A percentile compares a stretch with the other conserved stretches of the same genome.
These are phyloP conservation scores for Echites panduratus DNA, from an alignment of 257 asterid species.

Conservation along the genomic window DNA sequence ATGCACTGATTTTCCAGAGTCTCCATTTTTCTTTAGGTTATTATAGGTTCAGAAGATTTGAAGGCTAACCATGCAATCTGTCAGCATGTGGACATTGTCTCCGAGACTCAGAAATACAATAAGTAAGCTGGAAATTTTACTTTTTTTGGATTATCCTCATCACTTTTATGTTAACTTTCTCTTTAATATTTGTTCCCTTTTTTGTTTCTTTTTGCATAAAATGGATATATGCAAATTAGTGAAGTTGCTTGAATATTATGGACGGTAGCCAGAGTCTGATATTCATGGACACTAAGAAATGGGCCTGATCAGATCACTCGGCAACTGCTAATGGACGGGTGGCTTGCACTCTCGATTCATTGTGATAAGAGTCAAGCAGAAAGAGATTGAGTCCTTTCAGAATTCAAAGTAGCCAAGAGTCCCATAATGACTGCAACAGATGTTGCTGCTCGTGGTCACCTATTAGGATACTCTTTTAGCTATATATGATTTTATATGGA, in stretches of 20 bases:
- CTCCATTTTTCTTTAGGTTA: constrained; percentile 44
- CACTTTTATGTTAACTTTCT: constrained; percentile 3
- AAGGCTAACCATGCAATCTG: constrained; percentile 95
- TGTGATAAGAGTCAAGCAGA: constrained; percentile 99
- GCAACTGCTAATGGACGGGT: constrained; percentile 94
- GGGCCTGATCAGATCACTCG: constrained; percentile 96
- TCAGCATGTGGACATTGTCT: constrained; percentile 83
- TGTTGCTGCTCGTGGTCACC: constrained; percentile 96
- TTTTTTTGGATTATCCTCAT: background rate
- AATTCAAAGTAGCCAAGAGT: constrained; percentile 91
- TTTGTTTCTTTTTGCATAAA: constrained; percentile 15
- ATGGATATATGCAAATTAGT: constrained; percentile 51
- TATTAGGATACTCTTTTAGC: constrained; percentile 9
- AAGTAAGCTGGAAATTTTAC: constrained; percentile 43
- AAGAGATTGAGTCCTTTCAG: constrained; percentile 99
- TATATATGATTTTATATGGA: background rate
- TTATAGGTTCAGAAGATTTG: constrained; percentile 82
- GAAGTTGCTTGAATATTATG: constrained; percentile 92
- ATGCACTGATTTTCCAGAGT: background rate
- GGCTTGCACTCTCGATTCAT: constrained; percentile 98
- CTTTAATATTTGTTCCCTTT: background rate
- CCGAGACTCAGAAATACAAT: constrained; percentile 85
- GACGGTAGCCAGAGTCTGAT: constrained; percentile 96
- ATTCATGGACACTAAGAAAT: constrained; percentile 93
- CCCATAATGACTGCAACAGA: constrained; percentile 99